A percentile compares a stretch with the other conserved stretches of the same genome.
These are phyloP conservation scores for Apostasia ramifera DNA, from an alignment of 106 monocot species.

Conservation along the genomic window DNA sequence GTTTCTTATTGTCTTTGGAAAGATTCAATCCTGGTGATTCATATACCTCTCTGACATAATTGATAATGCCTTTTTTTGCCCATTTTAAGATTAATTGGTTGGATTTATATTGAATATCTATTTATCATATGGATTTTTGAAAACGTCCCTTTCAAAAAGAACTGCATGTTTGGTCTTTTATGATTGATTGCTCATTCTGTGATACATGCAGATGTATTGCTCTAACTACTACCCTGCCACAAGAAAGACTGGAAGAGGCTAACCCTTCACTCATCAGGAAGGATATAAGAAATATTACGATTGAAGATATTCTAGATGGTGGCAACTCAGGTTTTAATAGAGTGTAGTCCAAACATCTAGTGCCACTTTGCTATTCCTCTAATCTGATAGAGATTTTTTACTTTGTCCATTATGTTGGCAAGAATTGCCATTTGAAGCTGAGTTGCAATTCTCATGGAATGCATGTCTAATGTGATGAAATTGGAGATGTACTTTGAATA, in stretches of 20 bases:
- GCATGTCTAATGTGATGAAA: not conserved
- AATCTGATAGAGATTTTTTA: not conserved
- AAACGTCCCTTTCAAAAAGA: not conserved
- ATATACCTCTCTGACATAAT: no score
- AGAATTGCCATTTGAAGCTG: no score
- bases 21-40: no score
- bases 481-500: not conserved
- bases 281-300: conserved; percentile 79
- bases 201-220: conserved; percentile 83
- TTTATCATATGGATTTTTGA: no score
- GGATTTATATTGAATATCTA: no score
- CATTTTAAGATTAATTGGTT: no score
- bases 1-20: no score
- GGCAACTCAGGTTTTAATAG: conserved; percentile 35
- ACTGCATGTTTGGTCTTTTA: not conserved
- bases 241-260: conserved; percentile 55
- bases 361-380: not conserved
- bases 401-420: not conserved
- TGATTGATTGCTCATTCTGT: not conserved
- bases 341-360: conserved; percentile 37
- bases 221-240: conserved; percentile 79
- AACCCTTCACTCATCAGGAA: conserved; percentile 75
- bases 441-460: not conserved
- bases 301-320: conserved; percentile 62
- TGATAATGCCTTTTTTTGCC: no score